phyloP scores from a whole-genome alignment of 176 grass and related monocot genomes.

The Rhipidocladum racemiflorum region DNA sequence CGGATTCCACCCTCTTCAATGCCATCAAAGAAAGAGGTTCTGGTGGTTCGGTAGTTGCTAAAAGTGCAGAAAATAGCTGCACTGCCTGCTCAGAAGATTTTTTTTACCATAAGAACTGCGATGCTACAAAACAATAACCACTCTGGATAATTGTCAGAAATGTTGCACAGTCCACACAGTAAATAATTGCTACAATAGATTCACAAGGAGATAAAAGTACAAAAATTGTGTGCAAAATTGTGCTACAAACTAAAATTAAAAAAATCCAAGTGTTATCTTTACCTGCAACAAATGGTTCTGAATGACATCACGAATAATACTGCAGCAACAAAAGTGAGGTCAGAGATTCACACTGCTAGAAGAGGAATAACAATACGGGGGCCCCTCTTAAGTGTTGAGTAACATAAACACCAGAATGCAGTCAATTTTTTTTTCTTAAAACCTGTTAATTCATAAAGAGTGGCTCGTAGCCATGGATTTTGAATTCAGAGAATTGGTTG shows the following conservation, averaged over 20 bases:
- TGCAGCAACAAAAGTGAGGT: constrained; percentile 43
- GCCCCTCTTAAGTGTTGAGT: neutral
- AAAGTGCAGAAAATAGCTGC: constrained; percentile 6
- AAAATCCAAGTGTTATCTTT: constrained; percentile 7
- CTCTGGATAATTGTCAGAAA: neutral
- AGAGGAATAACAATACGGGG: neutral
- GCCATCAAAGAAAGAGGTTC: constrained; percentile 81
- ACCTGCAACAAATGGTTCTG: constrained; percentile 98
- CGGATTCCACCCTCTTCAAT: constrained; percentile 86
- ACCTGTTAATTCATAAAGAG: neutral
- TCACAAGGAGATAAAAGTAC: too few relatives aligned
- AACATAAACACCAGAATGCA: constrained; percentile 7
- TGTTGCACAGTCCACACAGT: neutral
- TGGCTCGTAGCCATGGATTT: neutral
- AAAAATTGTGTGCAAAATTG: neutral
- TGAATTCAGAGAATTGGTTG: constrained; percentile 1
- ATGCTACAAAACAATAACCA: neutral
- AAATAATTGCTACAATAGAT: constrained; percentile 13
- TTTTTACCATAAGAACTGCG: neutral
- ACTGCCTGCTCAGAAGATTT: neutral
- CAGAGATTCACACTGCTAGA: neutral
- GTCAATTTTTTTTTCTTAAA: neutral
- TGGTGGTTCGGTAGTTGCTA: constrained; percentile 52
- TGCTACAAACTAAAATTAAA: neutral
- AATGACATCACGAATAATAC: constrained; percentile 98